These are phyloP conservation scores for Geotrichum europaeum DNA, from an alignment of 1,139 yeast species.

Conservation along the genomic window DNA sequence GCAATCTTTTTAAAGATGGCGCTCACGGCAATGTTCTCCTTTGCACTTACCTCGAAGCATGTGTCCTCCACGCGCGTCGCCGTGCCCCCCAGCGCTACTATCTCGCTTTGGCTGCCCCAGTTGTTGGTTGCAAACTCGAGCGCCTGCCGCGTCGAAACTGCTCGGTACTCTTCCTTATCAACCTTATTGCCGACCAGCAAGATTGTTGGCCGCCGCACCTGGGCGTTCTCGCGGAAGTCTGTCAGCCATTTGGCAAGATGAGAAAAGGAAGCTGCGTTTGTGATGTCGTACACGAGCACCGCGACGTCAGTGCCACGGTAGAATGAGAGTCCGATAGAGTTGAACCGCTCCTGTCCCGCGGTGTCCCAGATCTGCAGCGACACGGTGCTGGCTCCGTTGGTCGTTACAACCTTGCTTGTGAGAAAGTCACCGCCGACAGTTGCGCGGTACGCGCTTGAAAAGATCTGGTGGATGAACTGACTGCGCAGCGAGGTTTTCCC, in stretches of 20 bases:
- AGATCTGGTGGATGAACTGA: slow-evolving; percentile 53
- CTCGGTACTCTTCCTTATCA: slow-evolving; percentile 34
- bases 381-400: slow-evolving; percentile 28
- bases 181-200: slow-evolving; percentile 52
- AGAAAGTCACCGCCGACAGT: slow-evolving; percentile 59
- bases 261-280: slow-evolving; percentile 47
- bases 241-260: slow-evolving; percentile 48
- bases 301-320: slow-evolving; percentile 59
- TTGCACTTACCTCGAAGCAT: slow-evolving; percentile 24
- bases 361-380: slow-evolving; percentile 60
- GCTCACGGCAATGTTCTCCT: slow-evolving; percentile 19
- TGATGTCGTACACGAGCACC: slow-evolving; percentile 50
- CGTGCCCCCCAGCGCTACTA: neutral
- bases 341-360: slow-evolving; percentile 62
- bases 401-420: slow-evolving; percentile 39
- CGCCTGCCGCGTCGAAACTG: slow-evolving; percentile 22
- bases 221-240: slow-evolving; percentile 48
- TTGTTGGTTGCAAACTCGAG: slow-evolving; percentile 20
- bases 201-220: slow-evolving; percentile 46
- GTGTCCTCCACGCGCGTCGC: neutral
- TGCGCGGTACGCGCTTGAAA: slow-evolving; percentile 54
- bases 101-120: slow-evolving; percentile 15
- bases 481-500: slow-evolving; percentile 58
- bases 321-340: slow-evolving; percentile 53
- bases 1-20: slow-evolving; percentile 20